A percentile compares a stretch with the other conserved stretches of the same genome.
These are phyloP conservation scores for Wallacemonas rigidus DNA, from an alignment of 208 protist genomes.

Conservation along the genomic window DNA sequence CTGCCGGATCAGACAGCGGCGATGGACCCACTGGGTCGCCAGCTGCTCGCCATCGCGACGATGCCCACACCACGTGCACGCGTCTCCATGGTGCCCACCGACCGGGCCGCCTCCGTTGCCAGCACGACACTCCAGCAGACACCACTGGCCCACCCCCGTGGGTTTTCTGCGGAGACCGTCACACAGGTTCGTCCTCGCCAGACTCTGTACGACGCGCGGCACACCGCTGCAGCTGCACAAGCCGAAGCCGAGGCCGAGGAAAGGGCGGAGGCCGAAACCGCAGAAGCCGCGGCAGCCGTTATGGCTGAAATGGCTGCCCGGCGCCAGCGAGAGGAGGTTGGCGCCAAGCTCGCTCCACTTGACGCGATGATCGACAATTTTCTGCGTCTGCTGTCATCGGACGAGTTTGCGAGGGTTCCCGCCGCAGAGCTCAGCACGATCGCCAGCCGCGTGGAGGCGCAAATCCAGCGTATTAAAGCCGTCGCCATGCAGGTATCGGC, in stretches of 20 bases:
- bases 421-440: constrained; percentile 36
- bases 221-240: neutral
- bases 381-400: constrained; percentile 43
- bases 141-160: neutral
- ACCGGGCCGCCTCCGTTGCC: neutral
- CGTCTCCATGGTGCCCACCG: constrained; percentile 16
- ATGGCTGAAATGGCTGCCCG: neutral
- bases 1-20: constrained; percentile 35
- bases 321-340: neutral
- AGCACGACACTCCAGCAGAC: constrained; percentile 4
- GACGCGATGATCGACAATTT: constrained; percentile 74
- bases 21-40: constrained; percentile 43
- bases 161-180: no score
- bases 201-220: neutral
- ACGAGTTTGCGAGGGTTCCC: constrained; percentile 24
- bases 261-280: no score
- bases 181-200: neutral
- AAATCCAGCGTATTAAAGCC: constrained; percentile 46
- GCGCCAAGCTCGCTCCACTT: constrained; percentile 31
- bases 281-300: neutral
- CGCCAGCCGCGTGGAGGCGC: constrained; percentile 30
- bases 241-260: no score
- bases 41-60: constrained; percentile 21
- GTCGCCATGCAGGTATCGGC: constrained; percentile 49
- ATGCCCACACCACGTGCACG: constrained; percentile 15